phyloP scores from a whole-genome alignment of 192 early-diverging fungal genomes.

The Backusella luteola region DNA sequence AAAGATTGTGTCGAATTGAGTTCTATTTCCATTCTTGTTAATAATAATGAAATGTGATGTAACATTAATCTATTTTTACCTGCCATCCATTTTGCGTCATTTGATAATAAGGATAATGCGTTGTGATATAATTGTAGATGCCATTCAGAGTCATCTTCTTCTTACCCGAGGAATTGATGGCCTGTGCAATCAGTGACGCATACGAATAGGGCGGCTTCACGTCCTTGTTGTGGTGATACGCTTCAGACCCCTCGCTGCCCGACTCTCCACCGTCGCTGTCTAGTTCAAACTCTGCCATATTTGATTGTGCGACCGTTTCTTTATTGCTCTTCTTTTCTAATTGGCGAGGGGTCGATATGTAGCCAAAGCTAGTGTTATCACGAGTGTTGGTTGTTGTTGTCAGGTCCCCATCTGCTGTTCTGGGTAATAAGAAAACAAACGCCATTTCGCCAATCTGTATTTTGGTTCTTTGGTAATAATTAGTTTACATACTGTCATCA shows the following conservation, averaged over 20 bases:
- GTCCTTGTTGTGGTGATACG: conserved; percentile 35
- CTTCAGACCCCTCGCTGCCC: conserved; percentile 23
- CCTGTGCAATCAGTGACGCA: conserved; percentile 85
- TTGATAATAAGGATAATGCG: conserved; percentile 84
- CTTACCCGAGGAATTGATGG: conserved; percentile 72
- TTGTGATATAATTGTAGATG: conserved; percentile 84
- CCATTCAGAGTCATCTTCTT: conserved; percentile 83
- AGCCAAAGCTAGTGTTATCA: conserved; percentile 17
- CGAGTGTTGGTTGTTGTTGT: conserved; percentile 15
- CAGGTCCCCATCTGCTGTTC: conserved; percentile 40
- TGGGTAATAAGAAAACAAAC: conserved; percentile 77
- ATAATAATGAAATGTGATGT: neutral
- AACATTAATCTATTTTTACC: conserved; percentile 43
- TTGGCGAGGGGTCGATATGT: conserved; percentile 35
- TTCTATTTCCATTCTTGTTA: conserved; percentile 54
- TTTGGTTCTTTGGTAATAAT: conserved; percentile 48
- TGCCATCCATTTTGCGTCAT: conserved; percentile 90
- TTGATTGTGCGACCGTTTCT: neutral
- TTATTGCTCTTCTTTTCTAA: conserved; percentile 18
- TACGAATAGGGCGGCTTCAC: conserved; percentile 86
- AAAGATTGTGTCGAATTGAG: conserved; percentile 94
- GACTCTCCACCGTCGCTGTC: conserved; percentile 19
- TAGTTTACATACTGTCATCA: too few relatives aligned
- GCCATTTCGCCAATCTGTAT: conserved; percentile 85
- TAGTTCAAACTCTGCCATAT: neutral